A percentile compares a stretch with the other conserved stretches of the same genome.
These are phyloP conservation scores for Ophiocordyceps camponoti-saundersi DNA, from an alignment of 2,329 filamentous ascomycete genomes.

Conservation along the genomic window DNA sequence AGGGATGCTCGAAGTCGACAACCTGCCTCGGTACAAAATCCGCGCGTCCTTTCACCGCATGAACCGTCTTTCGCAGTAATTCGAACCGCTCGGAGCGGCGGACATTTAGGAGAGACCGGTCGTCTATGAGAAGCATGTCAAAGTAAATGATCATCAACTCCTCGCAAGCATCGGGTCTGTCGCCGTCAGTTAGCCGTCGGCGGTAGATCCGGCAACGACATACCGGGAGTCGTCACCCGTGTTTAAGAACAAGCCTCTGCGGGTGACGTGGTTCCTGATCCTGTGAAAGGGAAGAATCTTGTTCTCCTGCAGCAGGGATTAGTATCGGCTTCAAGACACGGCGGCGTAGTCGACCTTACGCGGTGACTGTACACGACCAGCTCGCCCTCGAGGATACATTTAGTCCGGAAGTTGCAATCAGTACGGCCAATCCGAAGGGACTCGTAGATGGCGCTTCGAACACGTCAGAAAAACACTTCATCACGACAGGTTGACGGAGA, in stretches of 20 bases:
- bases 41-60: conserved; percentile 39
- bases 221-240: conserved; percentile 52
- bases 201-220: conserved; percentile 8
- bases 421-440: conserved; percentile 44
- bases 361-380: conserved; percentile 60
- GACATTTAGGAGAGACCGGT: conserved; percentile 29
- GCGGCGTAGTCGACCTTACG: conserved; percentile 12
- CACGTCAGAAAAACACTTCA: background rate
- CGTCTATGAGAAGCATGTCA: conserved; percentile 37
- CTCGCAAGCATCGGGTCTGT: conserved; percentile 30
- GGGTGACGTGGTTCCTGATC: conserved; percentile 61
- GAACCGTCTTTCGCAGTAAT: conserved; percentile 37
- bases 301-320: conserved; percentile 22
- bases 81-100: conserved; percentile 43
- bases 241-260: conserved; percentile 54
- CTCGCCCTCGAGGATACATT: conserved; percentile 73
- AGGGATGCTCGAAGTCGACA: conserved; percentile 43
- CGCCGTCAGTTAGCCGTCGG: conserved; percentile 5
- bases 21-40: conserved; percentile 49
- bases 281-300: conserved; percentile 63
- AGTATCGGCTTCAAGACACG: conserved; percentile 1
- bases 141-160: conserved; percentile 47
- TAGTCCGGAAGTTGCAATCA: conserved; percentile 39
- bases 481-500: background rate
- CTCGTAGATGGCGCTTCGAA: conserved; percentile 38